phyloP scores from a whole-genome alignment of 2,329 filamentous ascomycete genomes.

The Colletotrichum melonis region DNA sequence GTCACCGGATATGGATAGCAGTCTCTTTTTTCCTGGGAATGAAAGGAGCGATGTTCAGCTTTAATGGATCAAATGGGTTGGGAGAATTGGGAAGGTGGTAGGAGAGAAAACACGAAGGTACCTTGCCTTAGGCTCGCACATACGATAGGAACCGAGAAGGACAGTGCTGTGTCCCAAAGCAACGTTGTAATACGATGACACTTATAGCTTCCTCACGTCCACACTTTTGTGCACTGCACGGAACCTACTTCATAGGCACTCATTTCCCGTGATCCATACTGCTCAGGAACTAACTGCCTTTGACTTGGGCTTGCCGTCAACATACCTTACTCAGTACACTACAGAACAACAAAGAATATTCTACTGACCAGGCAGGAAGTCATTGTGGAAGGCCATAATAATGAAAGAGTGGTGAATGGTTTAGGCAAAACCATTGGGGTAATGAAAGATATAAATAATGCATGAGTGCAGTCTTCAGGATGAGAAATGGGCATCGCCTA shows the following conservation, averaged over 20 bases:
- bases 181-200: neutral
- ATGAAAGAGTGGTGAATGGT: neutral
- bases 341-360: neutral
- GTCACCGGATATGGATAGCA: neutral
- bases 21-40: neutral
- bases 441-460: neutral
- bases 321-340: neutral
- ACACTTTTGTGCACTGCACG: neutral
- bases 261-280: neutral
- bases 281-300: neutral
- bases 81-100: neutral
- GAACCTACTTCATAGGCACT: neutral
- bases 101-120: neutral
- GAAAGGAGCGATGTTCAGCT: neutral
- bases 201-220: neutral
- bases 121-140: neutral
- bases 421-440: neutral
- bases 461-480: neutral
- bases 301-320: neutral
- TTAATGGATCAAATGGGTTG: neutral
- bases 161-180: neutral
- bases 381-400: neutral
- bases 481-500: neutral
- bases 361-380: neutral
- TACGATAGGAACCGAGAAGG: neutral